Evolutionary conservation across 108 stramenopile genomes (phyloP).

Genomic region (Skeletonema grethae): DNA sequence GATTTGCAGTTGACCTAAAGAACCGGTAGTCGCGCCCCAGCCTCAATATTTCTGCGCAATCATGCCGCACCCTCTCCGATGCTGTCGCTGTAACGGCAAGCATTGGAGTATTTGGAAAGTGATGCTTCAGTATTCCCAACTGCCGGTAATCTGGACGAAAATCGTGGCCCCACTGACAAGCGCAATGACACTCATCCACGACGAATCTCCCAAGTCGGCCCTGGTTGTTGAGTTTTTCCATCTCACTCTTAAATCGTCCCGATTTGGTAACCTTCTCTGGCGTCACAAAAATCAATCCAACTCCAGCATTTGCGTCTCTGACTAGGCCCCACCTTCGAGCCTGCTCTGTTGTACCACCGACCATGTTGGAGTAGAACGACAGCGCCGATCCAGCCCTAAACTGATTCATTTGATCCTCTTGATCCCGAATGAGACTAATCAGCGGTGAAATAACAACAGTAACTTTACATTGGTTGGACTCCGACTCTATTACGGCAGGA

Average conservation of each 20-base stretch:
- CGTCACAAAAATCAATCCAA: conserved; percentile 91
- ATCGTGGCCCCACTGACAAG: conserved; percentile 74
- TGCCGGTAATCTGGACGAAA: conserved; percentile 94
- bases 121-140: conserved; percentile 83
- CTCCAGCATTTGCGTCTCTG: conserved; percentile 57
- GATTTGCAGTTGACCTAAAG: conserved; percentile 82
- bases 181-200: conserved; percentile 89
- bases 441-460: conserved; percentile 90
- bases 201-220: conserved; percentile 88
- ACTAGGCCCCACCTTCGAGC: conserved; percentile 65
- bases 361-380: conserved; percentile 68
- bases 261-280: conserved; percentile 88
- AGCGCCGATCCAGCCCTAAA: conserved; percentile 54
- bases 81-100: conserved; percentile 89
- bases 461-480: conserved; percentile 46
- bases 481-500: conserved; percentile 71
- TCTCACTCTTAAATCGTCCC: conserved; percentile 57
- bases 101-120: conserved; percentile 74
- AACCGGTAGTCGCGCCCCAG: conserved; percentile 64
- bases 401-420: conserved; percentile 89
- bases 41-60: conserved; percentile 78
- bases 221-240: conserved; percentile 62
- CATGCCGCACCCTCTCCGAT: conserved; percentile 86
- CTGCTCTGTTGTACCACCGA: conserved; percentile 57
- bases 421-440: conserved; percentile 93